These are phyloP conservation scores for Boletus eberwhitei DNA, from an alignment of 768 basidiomycete genomes.

Conservation along the genomic window DNA sequence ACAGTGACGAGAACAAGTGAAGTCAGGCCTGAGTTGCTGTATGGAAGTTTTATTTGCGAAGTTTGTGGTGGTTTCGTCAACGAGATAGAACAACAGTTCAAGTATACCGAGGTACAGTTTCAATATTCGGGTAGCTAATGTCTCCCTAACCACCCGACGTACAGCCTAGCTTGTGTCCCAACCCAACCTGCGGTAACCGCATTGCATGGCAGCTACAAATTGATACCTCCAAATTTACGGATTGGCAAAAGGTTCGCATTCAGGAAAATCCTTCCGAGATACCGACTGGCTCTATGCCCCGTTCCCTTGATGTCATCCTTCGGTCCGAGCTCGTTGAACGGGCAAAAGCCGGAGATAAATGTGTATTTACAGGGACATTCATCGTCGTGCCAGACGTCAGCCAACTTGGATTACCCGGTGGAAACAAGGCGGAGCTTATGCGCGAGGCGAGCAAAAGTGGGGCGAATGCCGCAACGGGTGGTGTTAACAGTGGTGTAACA, in stretches of 20 bases:
- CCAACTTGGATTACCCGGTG: conserved; percentile 91
- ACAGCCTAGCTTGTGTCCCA: conserved; percentile 91
- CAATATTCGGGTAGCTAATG: background rate
- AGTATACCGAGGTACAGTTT: conserved; percentile 85
- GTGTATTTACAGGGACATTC: conserved; percentile 96
- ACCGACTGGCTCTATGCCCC: conserved; percentile 97
- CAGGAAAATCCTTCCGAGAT: conserved; percentile 99
- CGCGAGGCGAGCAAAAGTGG: conserved; percentile 74
- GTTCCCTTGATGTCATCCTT: conserved; percentile 93
- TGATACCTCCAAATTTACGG: conserved; percentile 93
- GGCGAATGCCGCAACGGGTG: conserved; percentile 55
- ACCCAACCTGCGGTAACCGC: conserved; percentile 90
- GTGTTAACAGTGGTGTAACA: conserved; percentile 79
- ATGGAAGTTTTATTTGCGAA: conserved; percentile 91
- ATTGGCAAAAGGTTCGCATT: conserved; percentile 99
- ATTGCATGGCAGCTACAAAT: conserved; percentile 91
- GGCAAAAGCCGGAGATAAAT: conserved; percentile 99
- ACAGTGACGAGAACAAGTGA: conserved; percentile 98
- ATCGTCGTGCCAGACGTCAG: conserved; percentile 98
- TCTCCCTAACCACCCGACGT: background rate
- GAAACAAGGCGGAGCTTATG: conserved; percentile 87
- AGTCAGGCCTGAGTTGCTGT: conserved; percentile 92
- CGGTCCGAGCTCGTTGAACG: conserved; percentile 95
- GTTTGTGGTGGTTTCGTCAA: conserved; percentile 81
- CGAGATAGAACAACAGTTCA: conserved; percentile 99